phyloP scores from a whole-genome alignment of 352 stramenopile species.

The Pythium angustatum region DNA sequence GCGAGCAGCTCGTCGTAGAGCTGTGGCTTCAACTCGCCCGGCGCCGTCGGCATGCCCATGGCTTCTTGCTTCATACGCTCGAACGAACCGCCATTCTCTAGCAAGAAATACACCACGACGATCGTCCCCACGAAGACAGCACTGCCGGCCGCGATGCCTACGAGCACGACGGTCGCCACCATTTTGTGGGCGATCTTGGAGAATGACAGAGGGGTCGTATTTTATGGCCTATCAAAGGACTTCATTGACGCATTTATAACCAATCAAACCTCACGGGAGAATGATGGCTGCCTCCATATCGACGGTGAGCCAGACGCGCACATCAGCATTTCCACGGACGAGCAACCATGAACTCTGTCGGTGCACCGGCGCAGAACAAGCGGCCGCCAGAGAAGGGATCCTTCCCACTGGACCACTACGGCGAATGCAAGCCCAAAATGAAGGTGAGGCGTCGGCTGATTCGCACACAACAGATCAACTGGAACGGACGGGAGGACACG shows the following conservation, averaged over 20 bases:
- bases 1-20: conserved; percentile 88
- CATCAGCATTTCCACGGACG: background rate
- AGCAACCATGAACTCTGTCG: conserved; percentile 74
- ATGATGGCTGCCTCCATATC: conserved; percentile 24
- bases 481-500: background rate
- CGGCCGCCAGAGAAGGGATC: conserved; percentile 88
- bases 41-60: conserved; percentile 53
- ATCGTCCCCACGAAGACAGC: conserved; percentile 86
- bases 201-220: background rate
- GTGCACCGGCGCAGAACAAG: conserved; percentile 69
- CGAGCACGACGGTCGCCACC: conserved; percentile 54
- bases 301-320: background rate
- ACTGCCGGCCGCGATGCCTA: conserved; percentile 79
- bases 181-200: conserved; percentile 26
- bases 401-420: conserved; percentile 90
- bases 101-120: conserved; percentile 80
- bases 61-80: conserved; percentile 84
- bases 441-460: conserved; percentile 45
- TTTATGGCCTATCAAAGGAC: background rate
- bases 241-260: conserved; percentile 6
- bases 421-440: conserved; percentile 89
- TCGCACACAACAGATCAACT: background rate
- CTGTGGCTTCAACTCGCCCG: conserved; percentile 75
- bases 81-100: conserved; percentile 85
- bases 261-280: conserved; percentile 15